Conservation (phyloP, 192 early-diverging fungal genomes). For the Podila clonocystis region DNA sequence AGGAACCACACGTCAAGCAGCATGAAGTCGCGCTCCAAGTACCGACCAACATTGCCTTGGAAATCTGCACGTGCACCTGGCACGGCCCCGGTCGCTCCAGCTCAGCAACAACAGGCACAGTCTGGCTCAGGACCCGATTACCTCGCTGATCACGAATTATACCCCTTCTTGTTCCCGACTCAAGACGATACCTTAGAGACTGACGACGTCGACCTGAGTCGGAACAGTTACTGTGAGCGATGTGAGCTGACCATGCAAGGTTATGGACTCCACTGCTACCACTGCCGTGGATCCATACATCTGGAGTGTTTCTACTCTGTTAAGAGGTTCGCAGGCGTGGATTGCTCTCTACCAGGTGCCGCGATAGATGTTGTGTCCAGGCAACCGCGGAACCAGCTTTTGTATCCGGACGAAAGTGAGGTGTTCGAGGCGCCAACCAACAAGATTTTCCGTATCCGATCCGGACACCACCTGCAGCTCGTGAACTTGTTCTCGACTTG, state of each 20-base stretch:
- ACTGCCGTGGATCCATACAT: constrained; percentile 60
- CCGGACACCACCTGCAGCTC: constrained; percentile 59
- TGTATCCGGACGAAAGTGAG: constrained; percentile 18
- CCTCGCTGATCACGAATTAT: constrained; percentile 42
- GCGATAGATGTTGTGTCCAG: constrained; percentile 23
- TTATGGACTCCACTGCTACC: constrained; percentile 63
- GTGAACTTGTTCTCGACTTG: constrained; percentile 64
- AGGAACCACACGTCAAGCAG: constrained; percentile 12
- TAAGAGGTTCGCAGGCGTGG: constrained; percentile 31
- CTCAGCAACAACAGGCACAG: background rate
- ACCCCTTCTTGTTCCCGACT: constrained; percentile 39
- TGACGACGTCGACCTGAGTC: background rate
- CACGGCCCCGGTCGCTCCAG: background rate
- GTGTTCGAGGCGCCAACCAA: constrained; percentile 3
- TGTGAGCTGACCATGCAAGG: constrained; percentile 47
- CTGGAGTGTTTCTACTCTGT: constrained; percentile 59
- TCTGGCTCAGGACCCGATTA: constrained; percentile 6
- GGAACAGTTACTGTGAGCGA: constrained; percentile 12
- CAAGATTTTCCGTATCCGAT: constrained; percentile 15
- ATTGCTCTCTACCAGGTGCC: constrained; percentile 15
- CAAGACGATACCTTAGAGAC: background rate
- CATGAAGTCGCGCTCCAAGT: constrained; percentile 7
- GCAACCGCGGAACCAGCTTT: constrained; percentile 16
- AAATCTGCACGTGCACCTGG: background rate
- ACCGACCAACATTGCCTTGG: constrained; percentile 23